phyloP scores from a whole-genome alignment of 176 grass and related monocot species.

The Elymus sibiricus region DNA sequence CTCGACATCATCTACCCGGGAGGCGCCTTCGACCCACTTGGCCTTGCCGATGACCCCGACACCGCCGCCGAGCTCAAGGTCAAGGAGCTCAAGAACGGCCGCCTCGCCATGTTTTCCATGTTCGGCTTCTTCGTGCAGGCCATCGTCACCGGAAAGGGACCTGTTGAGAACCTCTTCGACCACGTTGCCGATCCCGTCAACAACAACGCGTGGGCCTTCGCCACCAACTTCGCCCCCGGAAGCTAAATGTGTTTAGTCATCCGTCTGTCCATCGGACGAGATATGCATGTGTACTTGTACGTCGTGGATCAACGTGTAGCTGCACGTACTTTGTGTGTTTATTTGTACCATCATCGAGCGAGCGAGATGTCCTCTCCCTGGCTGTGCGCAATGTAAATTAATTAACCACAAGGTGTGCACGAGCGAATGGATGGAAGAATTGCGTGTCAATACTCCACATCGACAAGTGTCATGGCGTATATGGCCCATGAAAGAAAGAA shows the following conservation, averaged over 20 bases:
- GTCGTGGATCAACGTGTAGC: slow-evolving; percentile 7
- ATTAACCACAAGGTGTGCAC: neutral
- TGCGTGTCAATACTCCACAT: neutral
- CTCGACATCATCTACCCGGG: slow-evolving; percentile 72
- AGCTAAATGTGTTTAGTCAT: slow-evolving; percentile 30
- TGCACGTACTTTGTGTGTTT: neutral
- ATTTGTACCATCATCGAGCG: neutral
- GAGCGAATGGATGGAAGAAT: neutral
- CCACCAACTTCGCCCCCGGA: slow-evolving; percentile 98
- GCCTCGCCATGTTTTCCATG: slow-evolving; percentile 98
- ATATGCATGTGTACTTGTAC: slow-evolving; percentile 21
- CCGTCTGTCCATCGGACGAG: neutral
- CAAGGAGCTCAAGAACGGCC: slow-evolving; percentile 94
- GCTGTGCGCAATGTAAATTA: neutral
- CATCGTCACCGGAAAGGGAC: slow-evolving; percentile 93
- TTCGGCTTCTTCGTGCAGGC: slow-evolving; percentile 97
- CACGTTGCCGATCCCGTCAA: slow-evolving; percentile 88
- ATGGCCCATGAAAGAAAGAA: too few species aligned
- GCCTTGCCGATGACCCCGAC: slow-evolving; percentile 68
- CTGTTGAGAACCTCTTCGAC: slow-evolving; percentile 88
- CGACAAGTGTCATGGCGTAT: too few species aligned
- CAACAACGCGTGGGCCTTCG: slow-evolving; percentile 96
- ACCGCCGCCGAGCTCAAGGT: slow-evolving; percentile 88
- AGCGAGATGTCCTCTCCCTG: neutral
- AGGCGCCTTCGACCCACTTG: slow-evolving; percentile 61